Evolutionary conservation across 108 stramenopile species (phyloP), one percentile per base, ranked within the genome.

Genomic region (Epipyxis sp.): DNA sequence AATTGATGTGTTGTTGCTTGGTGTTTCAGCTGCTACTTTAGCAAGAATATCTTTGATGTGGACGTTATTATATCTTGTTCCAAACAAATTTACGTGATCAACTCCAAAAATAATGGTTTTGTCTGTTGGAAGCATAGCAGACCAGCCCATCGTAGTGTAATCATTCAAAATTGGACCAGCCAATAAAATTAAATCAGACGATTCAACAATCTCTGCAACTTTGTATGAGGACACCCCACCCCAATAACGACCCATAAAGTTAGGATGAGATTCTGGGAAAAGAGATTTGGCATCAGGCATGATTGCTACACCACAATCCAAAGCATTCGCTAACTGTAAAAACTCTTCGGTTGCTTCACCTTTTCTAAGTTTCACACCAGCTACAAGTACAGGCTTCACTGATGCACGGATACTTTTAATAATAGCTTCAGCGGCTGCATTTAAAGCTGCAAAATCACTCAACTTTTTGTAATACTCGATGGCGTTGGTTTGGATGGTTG

Each of bases 191-290:
- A 77, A 59, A 34, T 77, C 76, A 1, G 41, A 29, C 29, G 59
- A 59, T 29, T 77, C 76, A 39, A 44, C 42, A 0, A 59, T 57
- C 59, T 77, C 76, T 1, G 59, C 76, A 57, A 59, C 76, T 32
- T 35, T 30, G n/a, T 29, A 30, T 29, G 27, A 34, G 1, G 76
- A 77, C 0, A 77, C 42, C n/a, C 59, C 29, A 40, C 76, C 76
- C 76, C 76, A 77, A 59, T 77, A 77, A 37, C 59, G 39, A 1
- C 76, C 76, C 30, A 77, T 77, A 34, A 59, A 77, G 0, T 59
- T 29, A 0, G 76, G 76, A 20, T 77, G 41, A 0, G 57, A n/a
- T 29, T 77, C 76, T 29, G 76, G 42, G 6, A 77, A 44, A 39
- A 44, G 39, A 44, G 59, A 57, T 59, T 77, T 77, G 1, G 76